Conservation (phyloP, 2,329 filamentous ascomycete genomes). For the Exophiala calicioides region DNA sequence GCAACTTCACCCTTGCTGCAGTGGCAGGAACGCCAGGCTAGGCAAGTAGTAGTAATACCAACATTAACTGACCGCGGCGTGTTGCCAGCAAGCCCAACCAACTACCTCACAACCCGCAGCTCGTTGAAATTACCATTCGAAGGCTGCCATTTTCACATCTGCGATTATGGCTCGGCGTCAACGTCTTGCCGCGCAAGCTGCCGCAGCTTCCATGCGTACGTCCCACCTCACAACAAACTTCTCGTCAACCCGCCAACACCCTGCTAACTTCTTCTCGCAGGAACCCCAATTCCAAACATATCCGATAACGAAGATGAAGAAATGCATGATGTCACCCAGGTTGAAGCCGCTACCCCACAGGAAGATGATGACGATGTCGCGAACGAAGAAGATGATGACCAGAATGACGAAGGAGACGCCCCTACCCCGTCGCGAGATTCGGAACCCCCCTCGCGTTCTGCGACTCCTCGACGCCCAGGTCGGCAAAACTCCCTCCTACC, state of each 20-base stretch:
- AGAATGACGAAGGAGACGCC: slow-evolving; percentile 49
- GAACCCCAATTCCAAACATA: slow-evolving; percentile 43
- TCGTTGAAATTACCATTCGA: too few relatives aligned
- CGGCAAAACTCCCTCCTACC: slow-evolving; percentile 51
- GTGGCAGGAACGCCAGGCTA: too few relatives aligned
- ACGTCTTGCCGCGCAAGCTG: slow-evolving; percentile 49
- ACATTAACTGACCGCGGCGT: background rate
- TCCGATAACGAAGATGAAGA: slow-evolving; percentile 50
- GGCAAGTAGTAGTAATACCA: too few relatives aligned
- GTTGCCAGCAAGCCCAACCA: background rate
- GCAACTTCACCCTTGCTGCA: too few relatives aligned
- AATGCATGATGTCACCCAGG: slow-evolving; percentile 42
- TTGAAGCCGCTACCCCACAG: slow-evolving; percentile 37
- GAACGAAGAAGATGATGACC: slow-evolving; percentile 35
- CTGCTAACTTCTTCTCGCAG: slow-evolving; percentile 34
- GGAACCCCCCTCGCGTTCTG: slow-evolving; percentile 48
- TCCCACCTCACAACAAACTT: too few relatives aligned
- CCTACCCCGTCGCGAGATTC: slow-evolving; percentile 42
- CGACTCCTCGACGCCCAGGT: slow-evolving; percentile 54
- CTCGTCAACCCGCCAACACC: background rate
- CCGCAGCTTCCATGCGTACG: slow-evolving; percentile 49
- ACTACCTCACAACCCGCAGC: background rate
- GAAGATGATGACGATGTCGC: slow-evolving; percentile 38
- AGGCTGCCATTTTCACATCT: background rate
- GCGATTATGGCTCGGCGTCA: slow-evolving; percentile 47